Conservation (phyloP, 768 basidiomycete genomes). For the Leccinum arenicola region DNA sequence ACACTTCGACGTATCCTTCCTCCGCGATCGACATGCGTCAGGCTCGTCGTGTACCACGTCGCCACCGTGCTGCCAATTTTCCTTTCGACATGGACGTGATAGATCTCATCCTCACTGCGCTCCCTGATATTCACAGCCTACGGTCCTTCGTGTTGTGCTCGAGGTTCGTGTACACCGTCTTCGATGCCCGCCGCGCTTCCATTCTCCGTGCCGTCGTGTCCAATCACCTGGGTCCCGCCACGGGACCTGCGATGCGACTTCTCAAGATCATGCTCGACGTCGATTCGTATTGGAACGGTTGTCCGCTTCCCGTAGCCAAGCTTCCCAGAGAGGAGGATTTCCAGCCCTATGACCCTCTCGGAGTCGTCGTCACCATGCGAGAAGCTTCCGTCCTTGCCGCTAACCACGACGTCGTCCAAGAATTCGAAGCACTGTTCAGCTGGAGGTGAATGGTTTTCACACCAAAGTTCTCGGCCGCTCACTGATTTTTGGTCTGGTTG, state of each 20-base stretch:
- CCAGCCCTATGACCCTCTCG: background rate
- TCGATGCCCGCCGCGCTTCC: slow-evolving; percentile 8
- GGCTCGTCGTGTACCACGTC: background rate
- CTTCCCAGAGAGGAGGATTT: slow-evolving; percentile 16
- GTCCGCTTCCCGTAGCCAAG: slow-evolving; percentile 4
- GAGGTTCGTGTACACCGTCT: slow-evolving; percentile 18
- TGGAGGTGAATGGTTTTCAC: slow-evolving; percentile 16
- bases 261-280: slow-evolving; percentile 14
- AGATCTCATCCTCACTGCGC: slow-evolving; percentile 10
- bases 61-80: background rate
- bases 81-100: slow-evolving; percentile 12
- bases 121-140: slow-evolving; percentile 11
- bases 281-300: slow-evolving; percentile 17
- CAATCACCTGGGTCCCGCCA: slow-evolving; percentile 13
- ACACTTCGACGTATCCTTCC: background rate
- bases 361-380: slow-evolving; percentile 5
- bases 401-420: slow-evolving; percentile 16
- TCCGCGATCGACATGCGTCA: background rate
- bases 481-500: background rate
- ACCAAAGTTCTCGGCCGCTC: background rate
- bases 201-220: slow-evolving; percentile 14
- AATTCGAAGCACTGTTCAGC: slow-evolving; percentile 17
- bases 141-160: slow-evolving; percentile 14
- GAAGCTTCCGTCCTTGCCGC: slow-evolving; percentile 13
- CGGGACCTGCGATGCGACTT: slow-evolving; percentile 13